Evolutionary conservation across 2,329 filamentous ascomycete genomes (phyloP).

Genomic region (Leptographium wingfieldii): DNA sequence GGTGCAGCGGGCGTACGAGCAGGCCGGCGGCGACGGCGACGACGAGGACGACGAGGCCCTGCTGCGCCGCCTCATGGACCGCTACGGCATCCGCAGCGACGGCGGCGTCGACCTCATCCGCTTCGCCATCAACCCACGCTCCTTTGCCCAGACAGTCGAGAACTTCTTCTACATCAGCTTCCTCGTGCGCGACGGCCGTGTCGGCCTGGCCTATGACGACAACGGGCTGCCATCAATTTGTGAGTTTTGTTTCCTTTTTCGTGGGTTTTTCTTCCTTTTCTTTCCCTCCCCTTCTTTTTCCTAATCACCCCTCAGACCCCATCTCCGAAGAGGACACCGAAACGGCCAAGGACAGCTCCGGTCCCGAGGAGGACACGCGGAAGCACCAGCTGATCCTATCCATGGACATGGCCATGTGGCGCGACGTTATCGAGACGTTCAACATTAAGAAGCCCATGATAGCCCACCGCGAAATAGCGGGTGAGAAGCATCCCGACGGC

Average conservation of each 20-base stretch:
- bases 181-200: slow-evolving; percentile 72
- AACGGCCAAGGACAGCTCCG: slow-evolving; percentile 11
- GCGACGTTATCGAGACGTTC: slow-evolving; percentile 62
- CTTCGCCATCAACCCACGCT: slow-evolving; percentile 80
- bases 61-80: slow-evolving; percentile 34
- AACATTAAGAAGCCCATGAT: slow-evolving; percentile 73
- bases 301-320: slow-evolving; percentile 22
- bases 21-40: slow-evolving; percentile 30
- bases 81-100: slow-evolving; percentile 51
- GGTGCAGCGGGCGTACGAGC: slow-evolving; percentile 23
- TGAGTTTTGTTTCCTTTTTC: slow-evolving; percentile 28
- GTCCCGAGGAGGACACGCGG: slow-evolving; percentile 7
- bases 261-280: background rate
- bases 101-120: slow-evolving; percentile 69
- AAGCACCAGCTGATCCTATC: slow-evolving; percentile 81
- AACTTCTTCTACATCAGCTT: slow-evolving; percentile 97
- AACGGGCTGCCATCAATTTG: slow-evolving; percentile 66
- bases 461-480: slow-evolving; percentile 49
- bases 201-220: slow-evolving; percentile 61
- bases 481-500: slow-evolving; percentile 14
- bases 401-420: slow-evolving; percentile 77
- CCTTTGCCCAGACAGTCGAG: slow-evolving; percentile 90
- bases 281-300: background rate
- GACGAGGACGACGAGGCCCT: slow-evolving; percentile 30
- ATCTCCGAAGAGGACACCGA: slow-evolving; percentile 33